Percentiles rank a stretch among this genome's conserved stretches.
Conservation (phyloP, 2,329 filamentous ascomycete species). For the Thelonectria blattea region DNA sequence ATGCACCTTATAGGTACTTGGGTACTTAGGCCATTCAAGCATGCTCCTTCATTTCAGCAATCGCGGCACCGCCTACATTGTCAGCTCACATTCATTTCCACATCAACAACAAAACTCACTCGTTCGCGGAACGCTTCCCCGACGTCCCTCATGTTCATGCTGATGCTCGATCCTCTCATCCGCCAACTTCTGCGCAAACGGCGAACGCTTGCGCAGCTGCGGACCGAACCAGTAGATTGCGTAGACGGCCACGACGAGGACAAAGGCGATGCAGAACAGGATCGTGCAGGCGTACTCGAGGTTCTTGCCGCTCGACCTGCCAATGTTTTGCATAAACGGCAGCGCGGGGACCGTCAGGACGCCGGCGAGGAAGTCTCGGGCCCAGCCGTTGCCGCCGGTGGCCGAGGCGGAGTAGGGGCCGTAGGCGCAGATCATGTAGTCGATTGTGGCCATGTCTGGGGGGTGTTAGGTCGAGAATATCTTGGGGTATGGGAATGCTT, state of each 20-base stretch:
- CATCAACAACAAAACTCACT: background rate
- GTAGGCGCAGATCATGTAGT: conserved; percentile 65
- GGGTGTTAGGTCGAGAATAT: background rate
- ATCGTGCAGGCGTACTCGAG: conserved; percentile 69
- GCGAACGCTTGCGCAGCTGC: conserved; percentile 62
- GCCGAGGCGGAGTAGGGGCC: conserved; percentile 76
- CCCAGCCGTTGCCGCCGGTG: conserved; percentile 77
- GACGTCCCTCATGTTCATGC: background rate
- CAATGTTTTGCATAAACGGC: conserved; percentile 68
- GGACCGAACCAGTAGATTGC: conserved; percentile 72
- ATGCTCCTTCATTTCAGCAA: background rate
- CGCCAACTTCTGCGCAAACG: conserved; percentile 69
- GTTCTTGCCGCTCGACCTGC: conserved; percentile 51
- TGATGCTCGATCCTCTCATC: conserved; percentile 44
- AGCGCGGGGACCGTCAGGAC: conserved; percentile 71
- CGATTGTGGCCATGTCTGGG: conserved; percentile 71
- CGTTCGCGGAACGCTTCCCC: background rate
- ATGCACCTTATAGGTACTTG: too few species aligned
- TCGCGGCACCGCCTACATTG: background rate
- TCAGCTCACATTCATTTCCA: background rate
- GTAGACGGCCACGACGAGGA: conserved; percentile 69
- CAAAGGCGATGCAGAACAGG: conserved; percentile 64
- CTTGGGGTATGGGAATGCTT: background rate
- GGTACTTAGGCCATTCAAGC: background rate
- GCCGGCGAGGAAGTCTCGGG: conserved; percentile 75